Conservation (phyloP, 208 protist genomes). For the Crithidia mellificae region DNA sequence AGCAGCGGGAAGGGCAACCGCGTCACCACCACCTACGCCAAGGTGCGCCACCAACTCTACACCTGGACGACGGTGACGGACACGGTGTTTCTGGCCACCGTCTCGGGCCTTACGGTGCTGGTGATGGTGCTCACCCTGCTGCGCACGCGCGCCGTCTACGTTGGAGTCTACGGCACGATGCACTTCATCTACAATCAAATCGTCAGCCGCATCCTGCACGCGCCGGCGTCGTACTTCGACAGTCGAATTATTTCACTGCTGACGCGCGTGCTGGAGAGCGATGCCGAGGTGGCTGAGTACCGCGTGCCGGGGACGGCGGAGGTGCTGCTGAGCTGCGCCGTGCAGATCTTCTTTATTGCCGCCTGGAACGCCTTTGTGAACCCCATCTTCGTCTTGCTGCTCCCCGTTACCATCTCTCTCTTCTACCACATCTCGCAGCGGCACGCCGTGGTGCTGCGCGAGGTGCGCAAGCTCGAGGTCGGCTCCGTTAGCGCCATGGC, state of each 20-base stretch:
- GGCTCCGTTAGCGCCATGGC: conserved; percentile 45
- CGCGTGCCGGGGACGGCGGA: conserved; percentile 45
- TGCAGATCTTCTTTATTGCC: conserved; percentile 47
- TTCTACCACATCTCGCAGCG: conserved; percentile 48
- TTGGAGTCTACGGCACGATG: conserved; percentile 40
- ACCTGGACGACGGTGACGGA: conserved; percentile 12
- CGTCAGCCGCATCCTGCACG: conserved; percentile 45
- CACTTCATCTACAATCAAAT: conserved; percentile 47
- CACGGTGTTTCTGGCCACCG: conserved; percentile 28
- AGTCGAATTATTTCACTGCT: conserved; percentile 41
- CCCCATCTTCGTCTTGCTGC: conserved; percentile 55
- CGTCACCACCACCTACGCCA: neutral
- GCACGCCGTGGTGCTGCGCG: conserved; percentile 47
- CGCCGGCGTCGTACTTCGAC: conserved; percentile 60
- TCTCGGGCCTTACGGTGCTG: conserved; percentile 28
- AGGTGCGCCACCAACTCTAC: conserved; percentile 8
- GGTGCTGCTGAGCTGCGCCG: conserved; percentile 38
- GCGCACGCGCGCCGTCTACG: conserved; percentile 40
- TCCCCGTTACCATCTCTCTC: conserved; percentile 51
- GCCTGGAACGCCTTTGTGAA: conserved; percentile 56
- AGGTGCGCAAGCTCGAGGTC: conserved; percentile 61
- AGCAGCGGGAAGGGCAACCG: neutral
- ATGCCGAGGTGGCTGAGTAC: conserved; percentile 50
- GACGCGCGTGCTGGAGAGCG: conserved; percentile 45
- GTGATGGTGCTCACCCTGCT: conserved; percentile 40